Conservation (phyloP, 2,329 filamentous ascomycete species). For the Curvularia sp. region DNA sequence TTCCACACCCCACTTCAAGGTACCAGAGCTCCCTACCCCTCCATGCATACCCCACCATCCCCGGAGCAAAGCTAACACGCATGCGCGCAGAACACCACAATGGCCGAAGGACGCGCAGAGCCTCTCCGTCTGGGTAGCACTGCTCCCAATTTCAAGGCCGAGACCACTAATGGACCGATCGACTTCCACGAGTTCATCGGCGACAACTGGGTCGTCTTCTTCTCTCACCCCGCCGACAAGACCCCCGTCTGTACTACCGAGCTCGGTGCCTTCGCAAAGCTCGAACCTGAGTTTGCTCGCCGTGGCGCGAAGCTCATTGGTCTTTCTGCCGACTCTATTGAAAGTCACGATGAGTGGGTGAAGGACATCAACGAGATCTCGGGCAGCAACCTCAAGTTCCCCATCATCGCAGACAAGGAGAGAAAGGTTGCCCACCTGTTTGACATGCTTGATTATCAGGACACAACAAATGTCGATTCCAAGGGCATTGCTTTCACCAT, state of each 20-base stretch:
- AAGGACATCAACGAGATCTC: constrained; percentile 62
- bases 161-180: constrained; percentile 70
- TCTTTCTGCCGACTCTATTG: constrained; percentile 59
- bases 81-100: constrained; percentile 27
- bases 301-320: constrained; percentile 69
- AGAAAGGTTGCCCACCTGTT: constrained; percentile 59
- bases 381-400: constrained; percentile 57
- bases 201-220: constrained; percentile 73
- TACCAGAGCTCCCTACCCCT: constrained; percentile 13
- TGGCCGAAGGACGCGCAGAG: constrained; percentile 41
- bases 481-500: constrained; percentile 68
- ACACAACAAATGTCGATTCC: constrained; percentile 65
- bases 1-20: constrained; percentile 10
- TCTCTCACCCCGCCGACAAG: constrained; percentile 72
- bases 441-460: constrained; percentile 62
- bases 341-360: constrained; percentile 60
- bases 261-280: constrained; percentile 68
- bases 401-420: constrained; percentile 62
- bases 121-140: constrained; percentile 69
- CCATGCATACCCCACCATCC: constrained; percentile 34
- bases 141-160: constrained; percentile 73
- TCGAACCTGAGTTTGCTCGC: constrained; percentile 69
- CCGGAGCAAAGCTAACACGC: constrained; percentile 22
- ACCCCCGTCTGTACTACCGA: constrained; percentile 69
- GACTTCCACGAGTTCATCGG: constrained; percentile 76